Evolutionary conservation across 2,329 filamentous ascomycete species (phyloP).

Genomic region (Aspergillus sp.): DNA sequence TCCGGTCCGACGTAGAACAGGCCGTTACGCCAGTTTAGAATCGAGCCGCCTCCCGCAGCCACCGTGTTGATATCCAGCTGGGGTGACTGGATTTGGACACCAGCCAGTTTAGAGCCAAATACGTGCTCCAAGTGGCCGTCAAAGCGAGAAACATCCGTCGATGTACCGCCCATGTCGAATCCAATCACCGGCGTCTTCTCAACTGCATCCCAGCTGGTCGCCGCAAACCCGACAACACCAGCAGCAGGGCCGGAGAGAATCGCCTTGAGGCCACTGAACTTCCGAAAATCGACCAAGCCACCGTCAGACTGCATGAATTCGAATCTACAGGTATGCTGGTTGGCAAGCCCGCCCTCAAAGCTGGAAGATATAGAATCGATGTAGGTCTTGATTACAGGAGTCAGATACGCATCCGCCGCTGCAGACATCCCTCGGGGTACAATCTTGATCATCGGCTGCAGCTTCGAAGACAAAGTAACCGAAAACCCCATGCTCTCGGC

Average conservation of each 20-base stretch:
- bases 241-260: constrained; percentile 92
- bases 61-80: constrained; percentile 95
- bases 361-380: constrained; percentile 58
- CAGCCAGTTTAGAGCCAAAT: constrained; percentile 89
- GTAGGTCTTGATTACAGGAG: constrained; percentile 76
- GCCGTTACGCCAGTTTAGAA: constrained; percentile 82
- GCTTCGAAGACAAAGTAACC: constrained; percentile 73
- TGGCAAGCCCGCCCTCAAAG: constrained; percentile 76
- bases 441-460: constrained; percentile 85
- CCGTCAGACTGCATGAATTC: constrained; percentile 97
- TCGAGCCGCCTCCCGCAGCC: constrained; percentile 71
- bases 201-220: constrained; percentile 82
- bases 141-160: constrained; percentile 83
- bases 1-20: constrained; percentile 91
- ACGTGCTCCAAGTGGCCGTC: constrained; percentile 89
- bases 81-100: constrained; percentile 89
- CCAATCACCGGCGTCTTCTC: constrained; percentile 86
- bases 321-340: constrained; percentile 71
- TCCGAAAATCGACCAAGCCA: constrained; percentile 56
- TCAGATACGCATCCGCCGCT: constrained; percentile 77
- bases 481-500: constrained; percentile 78
- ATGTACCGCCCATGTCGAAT: constrained; percentile 95
- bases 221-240: constrained; percentile 88
- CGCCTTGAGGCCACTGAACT: constrained; percentile 81
- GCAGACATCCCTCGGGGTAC: constrained; percentile 76